These are phyloP conservation scores for Mycena rebaudengoi DNA, from an alignment of 768 basidiomycete genomes.

Conservation along the genomic window DNA sequence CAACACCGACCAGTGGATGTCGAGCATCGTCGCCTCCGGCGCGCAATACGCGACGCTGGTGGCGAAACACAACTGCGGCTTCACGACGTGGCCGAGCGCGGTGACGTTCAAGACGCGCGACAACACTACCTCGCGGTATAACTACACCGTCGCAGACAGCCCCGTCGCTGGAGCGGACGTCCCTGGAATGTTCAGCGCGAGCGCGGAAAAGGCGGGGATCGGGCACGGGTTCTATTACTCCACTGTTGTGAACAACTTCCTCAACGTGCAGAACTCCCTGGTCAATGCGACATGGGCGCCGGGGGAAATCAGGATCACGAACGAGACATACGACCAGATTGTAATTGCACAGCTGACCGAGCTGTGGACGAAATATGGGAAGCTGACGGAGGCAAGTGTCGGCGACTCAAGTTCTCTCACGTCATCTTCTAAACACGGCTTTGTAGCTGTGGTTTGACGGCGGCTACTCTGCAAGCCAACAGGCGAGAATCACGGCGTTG, in stretches of 20 bases:
- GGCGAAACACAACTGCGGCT: constrained; percentile 19
- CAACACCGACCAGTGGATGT: constrained; percentile 19
- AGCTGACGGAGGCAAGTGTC: constrained; percentile 12
- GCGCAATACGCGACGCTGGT: constrained; percentile 17
- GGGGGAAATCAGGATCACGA: constrained; percentile 18
- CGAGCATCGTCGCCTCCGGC: constrained; percentile 16
- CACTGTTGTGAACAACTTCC: constrained; percentile 17
- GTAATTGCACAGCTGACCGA: constrained; percentile 18
- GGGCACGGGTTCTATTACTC: constrained; percentile 21
- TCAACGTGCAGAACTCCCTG: constrained; percentile 21
- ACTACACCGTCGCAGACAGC: constrained; percentile 18
- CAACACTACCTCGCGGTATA: constrained; percentile 16
- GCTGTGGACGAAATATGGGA: constrained; percentile 15
- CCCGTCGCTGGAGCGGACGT: constrained; percentile 11
- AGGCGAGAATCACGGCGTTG: constrained; percentile 14
- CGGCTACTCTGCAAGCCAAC: constrained; percentile 16
- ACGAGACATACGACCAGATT: constrained; percentile 20
- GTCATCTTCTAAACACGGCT: neutral
- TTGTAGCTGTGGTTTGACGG: constrained; percentile 20
- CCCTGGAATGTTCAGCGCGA: constrained; percentile 14
- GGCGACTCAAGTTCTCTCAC: neutral
- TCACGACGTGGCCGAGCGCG: constrained; percentile 17
- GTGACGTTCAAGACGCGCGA: constrained; percentile 16
- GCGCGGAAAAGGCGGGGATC: constrained; percentile 19
- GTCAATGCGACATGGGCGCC: constrained; percentile 20